Percentiles rank a stretch among this genome's conserved stretches.
Conservation (phyloP, 768 basidiomycete species). For the Boletus pseudo-olivaceus region DNA sequence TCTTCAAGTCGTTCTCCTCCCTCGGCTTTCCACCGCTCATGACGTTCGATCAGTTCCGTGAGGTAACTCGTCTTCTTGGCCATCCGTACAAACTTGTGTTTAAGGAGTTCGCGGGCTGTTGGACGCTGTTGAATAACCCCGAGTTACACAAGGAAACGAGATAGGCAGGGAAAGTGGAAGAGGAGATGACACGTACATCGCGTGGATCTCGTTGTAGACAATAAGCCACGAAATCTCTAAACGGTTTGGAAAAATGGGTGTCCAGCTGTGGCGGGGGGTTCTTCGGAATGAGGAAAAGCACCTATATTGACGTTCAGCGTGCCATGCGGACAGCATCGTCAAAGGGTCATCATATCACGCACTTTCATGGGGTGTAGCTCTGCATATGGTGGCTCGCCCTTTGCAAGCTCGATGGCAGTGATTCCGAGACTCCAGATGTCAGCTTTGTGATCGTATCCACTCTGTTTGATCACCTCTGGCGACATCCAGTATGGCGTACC, state of each 20-base stretch:
- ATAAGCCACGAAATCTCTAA: conserved; percentile 89
- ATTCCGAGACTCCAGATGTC: conserved; percentile 99
- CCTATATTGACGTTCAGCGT: conserved; percentile 42
- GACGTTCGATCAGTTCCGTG: conserved; percentile 92
- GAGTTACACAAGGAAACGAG: conserved; percentile 12
- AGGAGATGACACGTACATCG: conserved; percentile 52
- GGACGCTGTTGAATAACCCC: conserved; percentile 61
- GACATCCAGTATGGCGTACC: conserved; percentile 99
- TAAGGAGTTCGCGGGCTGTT: conserved; percentile 89
- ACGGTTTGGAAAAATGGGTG: conserved; percentile 86
- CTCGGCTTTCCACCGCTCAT: conserved; percentile 90
- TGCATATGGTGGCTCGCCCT: conserved; percentile 97
- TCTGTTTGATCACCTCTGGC: conserved; percentile 99
- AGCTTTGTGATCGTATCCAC: conserved; percentile 97
- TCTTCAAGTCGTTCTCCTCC: conserved; percentile 77
- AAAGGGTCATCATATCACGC: conserved; percentile 12
- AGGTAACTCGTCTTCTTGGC: conserved; percentile 94
- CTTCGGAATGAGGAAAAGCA: conserved; percentile 97
- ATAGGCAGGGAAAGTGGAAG: not conserved
- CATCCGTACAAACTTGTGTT: conserved; percentile 93
- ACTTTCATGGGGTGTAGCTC: conserved; percentile 99
- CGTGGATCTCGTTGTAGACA: conserved; percentile 94
- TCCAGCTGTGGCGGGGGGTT: conserved; percentile 92
- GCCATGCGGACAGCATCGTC: not conserved
- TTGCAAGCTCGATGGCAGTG: conserved; percentile 95